phyloP scores from a whole-genome alignment of 2,329 filamentous ascomycete species.

The Fusarium gaditjirri region DNA sequence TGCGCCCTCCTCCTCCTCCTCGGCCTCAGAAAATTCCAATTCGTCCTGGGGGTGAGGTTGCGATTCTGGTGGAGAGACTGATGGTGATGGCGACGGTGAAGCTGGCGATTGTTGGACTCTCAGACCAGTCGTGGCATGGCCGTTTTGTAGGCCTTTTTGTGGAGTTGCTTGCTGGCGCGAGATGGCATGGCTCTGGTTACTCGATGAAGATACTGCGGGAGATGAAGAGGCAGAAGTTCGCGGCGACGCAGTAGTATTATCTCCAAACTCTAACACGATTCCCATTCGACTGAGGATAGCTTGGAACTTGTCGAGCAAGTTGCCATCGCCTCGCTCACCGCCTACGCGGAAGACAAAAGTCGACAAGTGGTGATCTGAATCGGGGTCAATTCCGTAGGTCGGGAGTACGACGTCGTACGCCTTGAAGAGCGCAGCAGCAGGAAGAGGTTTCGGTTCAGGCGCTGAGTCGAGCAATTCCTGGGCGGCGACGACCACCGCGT shows the following conservation, averaged over 20 bases:
- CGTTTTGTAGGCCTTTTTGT: constrained; percentile 9
- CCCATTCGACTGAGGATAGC: constrained; percentile 74
- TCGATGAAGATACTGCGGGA: constrained; percentile 36
- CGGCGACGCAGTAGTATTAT: constrained; percentile 44
- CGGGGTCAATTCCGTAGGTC: constrained; percentile 74
- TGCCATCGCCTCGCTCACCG: constrained; percentile 65
- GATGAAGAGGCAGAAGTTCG: constrained; percentile 40
- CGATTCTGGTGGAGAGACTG: constrained; percentile 1
- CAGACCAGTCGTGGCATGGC: constrained; percentile 5
- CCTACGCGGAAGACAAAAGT: constrained; percentile 84
- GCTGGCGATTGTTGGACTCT: constrained; percentile 6
- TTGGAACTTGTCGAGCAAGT: constrained; percentile 76
- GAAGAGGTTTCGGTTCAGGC: constrained; percentile 70
- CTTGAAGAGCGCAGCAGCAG: constrained; percentile 81
- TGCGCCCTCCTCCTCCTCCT: constrained; percentile 18
- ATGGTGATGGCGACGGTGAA: constrained; percentile 1
- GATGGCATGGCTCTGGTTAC: constrained; percentile 25
- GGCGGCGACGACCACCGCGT: constrained; percentile 78
- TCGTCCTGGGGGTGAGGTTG: constrained; percentile 8
- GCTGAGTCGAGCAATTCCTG: constrained; percentile 69
- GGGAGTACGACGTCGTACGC: constrained; percentile 84
- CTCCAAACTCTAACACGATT: constrained; percentile 74
- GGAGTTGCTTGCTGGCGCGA: background rate
- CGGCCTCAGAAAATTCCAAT: constrained; percentile 3
- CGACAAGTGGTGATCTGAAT: constrained; percentile 79